phyloP scores from a whole-genome alignment of 164 flowering plant genomes.

The Piper longum region DNA sequence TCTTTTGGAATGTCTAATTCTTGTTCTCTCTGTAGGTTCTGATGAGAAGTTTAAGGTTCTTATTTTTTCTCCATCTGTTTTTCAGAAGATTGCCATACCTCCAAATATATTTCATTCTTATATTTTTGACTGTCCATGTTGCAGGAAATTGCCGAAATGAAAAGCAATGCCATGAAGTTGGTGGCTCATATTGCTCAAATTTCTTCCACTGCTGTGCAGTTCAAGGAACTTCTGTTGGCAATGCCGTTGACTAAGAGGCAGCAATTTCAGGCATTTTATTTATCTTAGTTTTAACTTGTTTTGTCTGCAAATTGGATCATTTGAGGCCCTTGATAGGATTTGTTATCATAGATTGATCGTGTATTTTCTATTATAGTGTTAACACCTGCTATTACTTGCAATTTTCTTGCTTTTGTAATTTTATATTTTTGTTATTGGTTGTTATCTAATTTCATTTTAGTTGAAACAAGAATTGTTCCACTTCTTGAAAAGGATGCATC shows the following conservation, averaged over 20 bases:
- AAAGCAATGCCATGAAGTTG: conserved; percentile 43
- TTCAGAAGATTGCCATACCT: neutral
- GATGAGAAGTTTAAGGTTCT: conserved; percentile 40
- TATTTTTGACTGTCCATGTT: conserved; percentile 2
- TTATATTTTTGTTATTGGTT: neutral
- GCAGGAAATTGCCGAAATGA: conserved; percentile 61
- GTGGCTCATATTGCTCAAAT: conserved; percentile 85
- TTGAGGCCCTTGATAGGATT: neutral
- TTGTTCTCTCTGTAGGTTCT: conserved; percentile 41
- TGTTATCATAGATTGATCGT: neutral
- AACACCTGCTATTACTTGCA: neutral
- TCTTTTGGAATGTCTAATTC: conserved; percentile 53
- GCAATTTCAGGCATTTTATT: conserved; percentile 60
- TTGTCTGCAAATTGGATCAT: neutral
- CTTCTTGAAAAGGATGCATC: neutral
- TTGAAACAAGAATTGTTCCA: neutral
- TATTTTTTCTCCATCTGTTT: neutral
- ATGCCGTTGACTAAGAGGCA: conserved; percentile 60
- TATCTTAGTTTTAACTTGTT: neutral
- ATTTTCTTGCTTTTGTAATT: neutral
- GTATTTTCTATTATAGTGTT: too few relatives aligned
- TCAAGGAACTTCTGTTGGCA: conserved; percentile 65
- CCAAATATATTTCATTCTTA: neutral
- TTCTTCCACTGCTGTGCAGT: conserved; percentile 49
- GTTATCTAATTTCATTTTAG: neutral